Conservation (phyloP, 75 land plant genomes). For the Adiantum capillusveneris region DNA sequence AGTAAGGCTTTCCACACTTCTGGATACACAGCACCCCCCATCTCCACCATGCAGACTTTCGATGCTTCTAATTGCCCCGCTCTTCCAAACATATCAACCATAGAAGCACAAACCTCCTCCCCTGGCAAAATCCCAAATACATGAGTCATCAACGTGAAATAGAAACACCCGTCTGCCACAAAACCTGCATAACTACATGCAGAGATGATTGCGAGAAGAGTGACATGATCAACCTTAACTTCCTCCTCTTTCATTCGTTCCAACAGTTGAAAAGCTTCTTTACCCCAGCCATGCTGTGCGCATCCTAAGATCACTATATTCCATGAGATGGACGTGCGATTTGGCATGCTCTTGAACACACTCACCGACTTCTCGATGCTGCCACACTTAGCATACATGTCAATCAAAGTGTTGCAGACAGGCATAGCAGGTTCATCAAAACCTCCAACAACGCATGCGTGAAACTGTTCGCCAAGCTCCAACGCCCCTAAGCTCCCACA, state of each 20-base stretch:
- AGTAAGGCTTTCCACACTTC: constrained; percentile 37
- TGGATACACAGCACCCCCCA: constrained; percentile 33
- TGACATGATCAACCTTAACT: constrained; percentile 24
- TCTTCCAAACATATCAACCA: constrained; percentile 43
- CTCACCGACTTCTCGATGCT: neutral
- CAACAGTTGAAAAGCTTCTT: constrained; percentile 33
- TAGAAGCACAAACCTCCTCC: constrained; percentile 35
- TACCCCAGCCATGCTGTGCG: constrained; percentile 42
- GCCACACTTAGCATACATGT: constrained; percentile 26
- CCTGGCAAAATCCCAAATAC: constrained; percentile 27
- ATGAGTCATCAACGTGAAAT: constrained; percentile 25
- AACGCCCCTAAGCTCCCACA: constrained; percentile 14
- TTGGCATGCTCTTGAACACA: constrained; percentile 26
- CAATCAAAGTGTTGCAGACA: constrained; percentile 18
- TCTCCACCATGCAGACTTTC: constrained; percentile 21
- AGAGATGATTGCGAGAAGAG: constrained; percentile 44
- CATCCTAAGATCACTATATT: constrained; percentile 46
- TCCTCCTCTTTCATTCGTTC: constrained; percentile 17
- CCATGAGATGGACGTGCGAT: constrained; percentile 34
- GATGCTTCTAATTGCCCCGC: constrained; percentile 32
- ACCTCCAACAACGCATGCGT: constrained; percentile 21
- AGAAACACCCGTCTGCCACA: constrained; percentile 29
- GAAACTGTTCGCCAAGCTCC: constrained; percentile 25
- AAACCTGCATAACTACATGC: constrained; percentile 50
- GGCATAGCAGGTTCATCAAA: constrained; percentile 16